These are phyloP conservation scores for Gnomoniopsis smithogilvyi DNA, from an alignment of 2,329 filamentous ascomycete genomes.

Conservation along the genomic window DNA sequence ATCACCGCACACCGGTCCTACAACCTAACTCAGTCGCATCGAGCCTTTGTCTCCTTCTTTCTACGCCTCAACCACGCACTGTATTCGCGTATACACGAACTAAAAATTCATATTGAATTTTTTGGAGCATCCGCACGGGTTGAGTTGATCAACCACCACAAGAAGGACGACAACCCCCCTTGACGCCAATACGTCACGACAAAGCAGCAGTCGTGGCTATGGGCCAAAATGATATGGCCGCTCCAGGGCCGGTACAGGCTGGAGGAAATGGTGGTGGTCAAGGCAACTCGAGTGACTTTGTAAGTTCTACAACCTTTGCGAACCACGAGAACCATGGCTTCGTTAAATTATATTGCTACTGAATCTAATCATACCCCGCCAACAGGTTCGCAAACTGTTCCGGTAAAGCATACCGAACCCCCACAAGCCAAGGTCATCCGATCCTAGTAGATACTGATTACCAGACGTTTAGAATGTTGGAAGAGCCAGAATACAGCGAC, in stretches of 20 bases:
- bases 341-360: background rate
- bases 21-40: too few species aligned
- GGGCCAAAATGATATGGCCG: constrained; percentile 31
- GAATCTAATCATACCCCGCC: constrained; percentile 1
- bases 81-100: too few species aligned
- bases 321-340: constrained; percentile 6
- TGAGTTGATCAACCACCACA: too few species aligned
- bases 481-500: constrained; percentile 87
- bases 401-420: constrained; percentile 72
- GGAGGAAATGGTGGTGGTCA: constrained; percentile 29
- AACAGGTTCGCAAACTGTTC: constrained; percentile 93
- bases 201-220: too few species aligned
- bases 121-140: too few species aligned
- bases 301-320: constrained; percentile 49
- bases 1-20: too few species aligned
- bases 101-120: too few species aligned
- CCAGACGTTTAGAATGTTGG: constrained; percentile 71
- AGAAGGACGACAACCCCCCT: too few species aligned
- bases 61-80: too few species aligned
- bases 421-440: constrained; percentile 19
- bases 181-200: too few species aligned
- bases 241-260: constrained; percentile 25
- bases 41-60: too few species aligned
- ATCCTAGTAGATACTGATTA: constrained; percentile 24
- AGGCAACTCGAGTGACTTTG: constrained; percentile 96